phyloP scores from a whole-genome alignment of 805 yeast species.

The Kuraishia piskuri region DNA sequence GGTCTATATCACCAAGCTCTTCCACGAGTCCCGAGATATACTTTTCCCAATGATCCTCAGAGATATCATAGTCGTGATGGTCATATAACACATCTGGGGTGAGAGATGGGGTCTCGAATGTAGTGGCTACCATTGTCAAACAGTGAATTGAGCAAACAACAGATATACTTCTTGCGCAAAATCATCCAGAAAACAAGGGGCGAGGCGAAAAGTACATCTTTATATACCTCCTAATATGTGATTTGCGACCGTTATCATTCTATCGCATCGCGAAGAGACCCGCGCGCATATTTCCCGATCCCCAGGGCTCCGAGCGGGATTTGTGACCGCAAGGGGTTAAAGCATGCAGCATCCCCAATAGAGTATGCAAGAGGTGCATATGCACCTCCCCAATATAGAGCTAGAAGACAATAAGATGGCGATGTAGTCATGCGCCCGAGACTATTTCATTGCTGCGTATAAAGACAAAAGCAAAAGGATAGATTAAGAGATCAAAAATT shows the following conservation, averaged over 20 bases:
- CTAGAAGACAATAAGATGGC: background rate
- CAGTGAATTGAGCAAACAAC: background rate
- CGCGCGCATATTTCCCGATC: background rate
- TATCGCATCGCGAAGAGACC: background rate
- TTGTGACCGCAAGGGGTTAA: background rate
- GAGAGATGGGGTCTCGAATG: background rate
- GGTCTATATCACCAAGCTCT: background rate
- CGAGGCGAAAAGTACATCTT: too few species aligned
- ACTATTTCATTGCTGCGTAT: background rate
- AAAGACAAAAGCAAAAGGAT: background rate
- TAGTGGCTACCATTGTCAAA: background rate
- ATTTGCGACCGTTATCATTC: background rate
- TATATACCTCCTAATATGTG: too few species aligned
- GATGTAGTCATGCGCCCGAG: too few species aligned
- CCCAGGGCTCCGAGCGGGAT: background rate
- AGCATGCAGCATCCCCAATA: background rate
- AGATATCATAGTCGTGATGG: background rate
- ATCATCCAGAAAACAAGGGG: background rate
- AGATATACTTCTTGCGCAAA: too few species aligned
- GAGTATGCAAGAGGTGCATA: background rate
- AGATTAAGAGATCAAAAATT: too few species aligned
- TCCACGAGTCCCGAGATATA: background rate
- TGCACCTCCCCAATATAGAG: background rate
- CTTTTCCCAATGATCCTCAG: background rate
- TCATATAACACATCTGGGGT: background rate